phyloP scores from a whole-genome alignment of 106 monocot species.

The Narthecium ossifragum region DNA sequence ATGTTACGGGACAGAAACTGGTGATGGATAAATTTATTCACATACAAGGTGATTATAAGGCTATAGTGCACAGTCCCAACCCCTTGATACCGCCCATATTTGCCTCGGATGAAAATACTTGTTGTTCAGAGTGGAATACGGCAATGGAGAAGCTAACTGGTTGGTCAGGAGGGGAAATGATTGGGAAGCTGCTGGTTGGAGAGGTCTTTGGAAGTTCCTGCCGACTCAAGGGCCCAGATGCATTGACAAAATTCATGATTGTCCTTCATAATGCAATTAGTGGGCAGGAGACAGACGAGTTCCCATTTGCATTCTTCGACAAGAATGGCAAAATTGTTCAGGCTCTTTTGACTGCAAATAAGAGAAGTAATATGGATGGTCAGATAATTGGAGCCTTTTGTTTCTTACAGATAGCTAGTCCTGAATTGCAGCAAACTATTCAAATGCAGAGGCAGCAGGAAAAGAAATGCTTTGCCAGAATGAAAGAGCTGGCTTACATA shows the following conservation, averaged over 20 bases:
- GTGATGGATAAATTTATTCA: constrained; percentile 93
- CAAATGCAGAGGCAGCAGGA: constrained; percentile 88
- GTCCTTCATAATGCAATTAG: constrained; percentile 85
- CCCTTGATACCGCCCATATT: constrained; percentile 92
- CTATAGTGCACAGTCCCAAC: constrained; percentile 83
- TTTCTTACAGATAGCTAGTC: constrained; percentile 90
- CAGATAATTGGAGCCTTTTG: constrained; percentile 78
- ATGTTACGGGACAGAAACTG: constrained; percentile 85
- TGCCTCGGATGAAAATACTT: constrained; percentile 85
- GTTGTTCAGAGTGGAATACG: constrained; percentile 90
- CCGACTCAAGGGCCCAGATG: constrained; percentile 79
- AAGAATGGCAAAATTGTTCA: constrained; percentile 80
- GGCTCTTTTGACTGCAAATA: constrained; percentile 82
- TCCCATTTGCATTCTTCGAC: constrained; percentile 75
- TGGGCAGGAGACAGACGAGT: constrained; percentile 82
- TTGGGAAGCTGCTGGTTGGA: constrained; percentile 74
- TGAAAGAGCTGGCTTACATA: constrained; percentile 92
- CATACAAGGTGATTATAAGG: constrained; percentile 95
- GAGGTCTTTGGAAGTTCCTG: constrained; percentile 89
- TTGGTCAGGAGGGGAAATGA: constrained; percentile 61
- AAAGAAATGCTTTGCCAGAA: constrained; percentile 70
- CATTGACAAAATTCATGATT: constrained; percentile 90
- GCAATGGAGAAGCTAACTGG: constrained; percentile 97
- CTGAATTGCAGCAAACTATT: constrained; percentile 79
- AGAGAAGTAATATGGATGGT: constrained; percentile 63